Percentiles rank a stretch among this genome's conserved stretches.
phyloP scores from a whole-genome alignment of 768 basidiomycete species.

The Xanthoconium purpureum region DNA sequence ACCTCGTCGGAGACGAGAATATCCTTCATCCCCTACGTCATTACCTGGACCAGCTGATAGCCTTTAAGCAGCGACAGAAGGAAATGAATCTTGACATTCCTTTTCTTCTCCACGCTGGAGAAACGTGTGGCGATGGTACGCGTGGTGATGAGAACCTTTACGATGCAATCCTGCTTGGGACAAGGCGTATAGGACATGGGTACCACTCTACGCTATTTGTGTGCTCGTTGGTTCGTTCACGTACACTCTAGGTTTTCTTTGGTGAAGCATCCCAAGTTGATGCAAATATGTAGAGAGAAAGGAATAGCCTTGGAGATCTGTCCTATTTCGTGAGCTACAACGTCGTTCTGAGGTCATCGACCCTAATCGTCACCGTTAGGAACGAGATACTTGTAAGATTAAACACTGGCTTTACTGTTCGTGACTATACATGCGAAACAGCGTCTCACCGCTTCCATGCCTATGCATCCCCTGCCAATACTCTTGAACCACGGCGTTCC shows the following conservation, averaged over 20 bases:
- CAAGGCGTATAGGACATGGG: constrained; percentile 83
- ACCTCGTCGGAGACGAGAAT: constrained; percentile 61
- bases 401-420: neutral
- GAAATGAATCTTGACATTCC: constrained; percentile 53
- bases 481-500: constrained; percentile 71
- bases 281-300: constrained; percentile 61
- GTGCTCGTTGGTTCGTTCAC: neutral
- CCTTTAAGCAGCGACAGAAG: constrained; percentile 47
- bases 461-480: constrained; percentile 72
- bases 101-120: constrained; percentile 78
- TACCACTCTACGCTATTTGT: constrained; percentile 22
- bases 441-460: constrained; percentile 77
- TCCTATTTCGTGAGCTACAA: constrained; percentile 65
- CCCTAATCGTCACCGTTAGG: neutral
- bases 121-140: constrained; percentile 75
- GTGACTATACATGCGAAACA: constrained; percentile 20
- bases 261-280: constrained; percentile 71
- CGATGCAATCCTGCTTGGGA: constrained; percentile 74
- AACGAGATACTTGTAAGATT: neutral
- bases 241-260: constrained; percentile 54
- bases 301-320: constrained; percentile 72
- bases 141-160: constrained; percentile 69
- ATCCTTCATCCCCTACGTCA: constrained; percentile 42
- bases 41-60: constrained; percentile 59
- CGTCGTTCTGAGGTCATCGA: neutral